Conservation (phyloP, 176 grass and related monocot genomes). For the Microstegium vimineum region DNA sequence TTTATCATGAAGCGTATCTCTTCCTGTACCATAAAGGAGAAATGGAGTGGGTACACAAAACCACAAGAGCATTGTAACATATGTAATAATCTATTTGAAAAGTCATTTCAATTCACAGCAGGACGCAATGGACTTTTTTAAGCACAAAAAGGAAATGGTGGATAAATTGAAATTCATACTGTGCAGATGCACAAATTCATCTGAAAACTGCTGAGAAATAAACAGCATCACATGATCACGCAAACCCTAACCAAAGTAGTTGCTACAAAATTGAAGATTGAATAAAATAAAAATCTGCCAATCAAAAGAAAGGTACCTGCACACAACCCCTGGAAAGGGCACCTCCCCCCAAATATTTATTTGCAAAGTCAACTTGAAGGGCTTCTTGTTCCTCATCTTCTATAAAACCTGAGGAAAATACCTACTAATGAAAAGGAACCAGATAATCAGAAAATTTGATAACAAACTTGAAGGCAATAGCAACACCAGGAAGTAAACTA, state of each 20-base stretch:
- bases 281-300: conserved; percentile 20
- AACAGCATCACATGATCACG: background rate
- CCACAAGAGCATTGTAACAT: background rate
- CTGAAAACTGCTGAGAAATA: background rate
- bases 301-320: conserved; percentile 68
- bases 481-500: background rate
- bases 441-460: conserved; percentile 24
- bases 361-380: conserved; percentile 90
- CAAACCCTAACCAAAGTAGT: background rate
- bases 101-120: background rate
- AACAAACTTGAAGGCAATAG: background rate
- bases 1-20: conserved; percentile 88
- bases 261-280: conserved; percentile 6
- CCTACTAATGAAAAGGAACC: conserved; percentile 67
- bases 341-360: conserved; percentile 93
- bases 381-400: conserved; percentile 86
- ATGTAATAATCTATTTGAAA: background rate
- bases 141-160: conserved; percentile 1
- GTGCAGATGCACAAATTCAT: background rate
- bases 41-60: background rate
- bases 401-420: conserved; percentile 70
- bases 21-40: conserved; percentile 40
- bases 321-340: conserved; percentile 85
- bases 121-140: background rate
- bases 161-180: background rate